Base-by-base conservation (phyloP, 441 rosid genomes). In the Eruca vesicaria region DNA sequence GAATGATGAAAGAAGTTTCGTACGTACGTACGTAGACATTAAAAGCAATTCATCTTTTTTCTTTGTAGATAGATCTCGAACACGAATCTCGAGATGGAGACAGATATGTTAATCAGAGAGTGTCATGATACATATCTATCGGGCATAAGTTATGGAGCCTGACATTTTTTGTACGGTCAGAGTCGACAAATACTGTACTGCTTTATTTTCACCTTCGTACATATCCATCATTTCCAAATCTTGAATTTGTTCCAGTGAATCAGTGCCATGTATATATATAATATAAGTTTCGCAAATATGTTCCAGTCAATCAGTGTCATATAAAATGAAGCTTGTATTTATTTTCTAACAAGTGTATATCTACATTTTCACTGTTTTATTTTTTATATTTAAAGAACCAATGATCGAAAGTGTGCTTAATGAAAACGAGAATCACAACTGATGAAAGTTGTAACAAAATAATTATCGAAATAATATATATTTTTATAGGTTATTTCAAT, bases 101-200 rank as follows among this genome's bases (percentile, higher is more conserved):
- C 76, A 77, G 67, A 23, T 68, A 62, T 63, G 69, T 55, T 33
- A 69, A 63, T 69, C 71, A 65, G 72, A 48, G 62, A 57, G 63
- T 71, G 80, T 59, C 20, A 58, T 71, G 72, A 77, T 48, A n/a
- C 53, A 33, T 57, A 65, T 71, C 52, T 71, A 77, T 66, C 68
- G 80, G 10, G 80, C 76, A 66, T 71, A 56, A 60, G 68, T 71
- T 71, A 71, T 77, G 80, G 80, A 77, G 68, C 36, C 80, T 77
- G 77, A 77, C 73, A 50, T 9, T 57, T 60, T 65, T 28, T 71
- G 80, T 77, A 77, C 80, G 80, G 80, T 29, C 59, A 48, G 20
- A 20, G 52, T 71, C 80, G 77, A 71, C 73, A 66, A 18, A 35
- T 50, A 77, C 72, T 65, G 75, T 23, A 41, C 18, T 36, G 29